Conservation (phyloP, 1,284 basidiomycete species). For the Fomitopsis betulina region DNA sequence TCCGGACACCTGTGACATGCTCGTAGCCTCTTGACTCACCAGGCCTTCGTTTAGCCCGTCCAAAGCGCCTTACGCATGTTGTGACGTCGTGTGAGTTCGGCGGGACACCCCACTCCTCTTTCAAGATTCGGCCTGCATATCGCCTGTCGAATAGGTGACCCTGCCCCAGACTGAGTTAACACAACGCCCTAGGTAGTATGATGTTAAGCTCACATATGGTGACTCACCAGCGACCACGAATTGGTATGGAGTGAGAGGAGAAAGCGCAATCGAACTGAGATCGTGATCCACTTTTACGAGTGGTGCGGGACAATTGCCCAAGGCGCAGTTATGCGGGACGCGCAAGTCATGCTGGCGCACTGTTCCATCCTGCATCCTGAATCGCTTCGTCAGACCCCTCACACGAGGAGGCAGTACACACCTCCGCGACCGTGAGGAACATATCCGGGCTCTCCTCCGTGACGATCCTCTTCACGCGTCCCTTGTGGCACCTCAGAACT, state of each 20-base stretch:
- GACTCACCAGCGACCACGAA: conserved; percentile 74
- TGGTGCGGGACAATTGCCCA: conserved; percentile 58
- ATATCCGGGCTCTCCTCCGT: conserved; percentile 80
- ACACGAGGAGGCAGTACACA: conserved; percentile 20
- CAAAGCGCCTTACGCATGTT: conserved; percentile 85
- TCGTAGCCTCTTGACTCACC: conserved; percentile 37
- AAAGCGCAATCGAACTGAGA: conserved; percentile 62
- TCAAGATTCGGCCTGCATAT: conserved; percentile 61
- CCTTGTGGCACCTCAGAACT: conserved; percentile 64
- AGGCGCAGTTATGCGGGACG: conserved; percentile 55
- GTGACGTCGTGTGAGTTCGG: conserved; percentile 47
- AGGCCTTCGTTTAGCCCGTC: conserved; percentile 40
- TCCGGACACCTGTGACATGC: conserved; percentile 78
- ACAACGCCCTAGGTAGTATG: too few relatives aligned
- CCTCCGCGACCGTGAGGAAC: conserved; percentile 86
- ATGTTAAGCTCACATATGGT: conserved; percentile 48
- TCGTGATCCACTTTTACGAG: conserved; percentile 57
- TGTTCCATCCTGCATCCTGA: conserved; percentile 47
- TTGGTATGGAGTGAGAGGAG: conserved; percentile 68
- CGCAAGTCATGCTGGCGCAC: conserved; percentile 88
- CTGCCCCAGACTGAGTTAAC: conserved; percentile 29
- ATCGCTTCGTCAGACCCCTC: neutral
- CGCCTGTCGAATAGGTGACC: conserved; percentile 89
- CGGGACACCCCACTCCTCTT: conserved; percentile 71
- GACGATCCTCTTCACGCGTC: conserved; percentile 76